These are phyloP conservation scores for Umbilicus rupestris DNA, from an alignment of 164 flowering plant genomes.

Conservation along the genomic window DNA sequence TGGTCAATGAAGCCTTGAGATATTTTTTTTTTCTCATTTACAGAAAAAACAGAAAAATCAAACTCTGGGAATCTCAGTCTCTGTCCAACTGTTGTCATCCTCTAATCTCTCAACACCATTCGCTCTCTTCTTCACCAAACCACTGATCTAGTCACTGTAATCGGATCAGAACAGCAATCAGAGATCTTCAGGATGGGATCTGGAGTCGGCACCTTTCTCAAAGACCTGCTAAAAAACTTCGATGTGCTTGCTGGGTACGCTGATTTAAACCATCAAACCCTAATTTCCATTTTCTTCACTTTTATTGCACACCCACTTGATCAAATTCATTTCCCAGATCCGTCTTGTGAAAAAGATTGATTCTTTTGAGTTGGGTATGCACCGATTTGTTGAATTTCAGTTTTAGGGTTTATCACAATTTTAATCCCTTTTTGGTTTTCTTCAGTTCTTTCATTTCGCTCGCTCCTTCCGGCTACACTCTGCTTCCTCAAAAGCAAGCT, in stretches of 20 bases:
- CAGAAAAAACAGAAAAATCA: too few relatives aligned
- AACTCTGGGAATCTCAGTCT: too few relatives aligned
- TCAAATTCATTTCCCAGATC: neutral
- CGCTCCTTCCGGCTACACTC: too few relatives aligned
- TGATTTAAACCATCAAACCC: neutral
- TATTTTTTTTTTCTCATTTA: too few relatives aligned
- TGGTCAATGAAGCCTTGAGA: too few relatives aligned
- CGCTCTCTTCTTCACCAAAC: too few relatives aligned
- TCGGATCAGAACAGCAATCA: neutral
- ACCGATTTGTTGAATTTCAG: neutral
- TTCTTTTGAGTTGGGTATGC: neutral
- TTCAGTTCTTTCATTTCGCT: too few relatives aligned
- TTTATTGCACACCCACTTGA: neutral
- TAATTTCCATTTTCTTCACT: neutral
- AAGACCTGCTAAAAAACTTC: slow-evolving; percentile 50
- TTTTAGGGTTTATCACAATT: neutral
- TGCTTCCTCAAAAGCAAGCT: too few relatives aligned
- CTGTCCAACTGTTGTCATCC: too few relatives aligned
- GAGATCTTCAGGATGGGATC: slow-evolving; percentile 17
- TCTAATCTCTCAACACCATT: too few relatives aligned
- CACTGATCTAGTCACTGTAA: too few relatives aligned
- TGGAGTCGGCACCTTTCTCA: slow-evolving; percentile 47
- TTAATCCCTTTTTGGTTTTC: neutral
- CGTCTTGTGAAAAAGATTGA: neutral
- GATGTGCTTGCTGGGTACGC: slow-evolving; percentile 80